Conservation (phyloP, 129 eudicot genomes). For the Dittrichia graveolens region DNA sequence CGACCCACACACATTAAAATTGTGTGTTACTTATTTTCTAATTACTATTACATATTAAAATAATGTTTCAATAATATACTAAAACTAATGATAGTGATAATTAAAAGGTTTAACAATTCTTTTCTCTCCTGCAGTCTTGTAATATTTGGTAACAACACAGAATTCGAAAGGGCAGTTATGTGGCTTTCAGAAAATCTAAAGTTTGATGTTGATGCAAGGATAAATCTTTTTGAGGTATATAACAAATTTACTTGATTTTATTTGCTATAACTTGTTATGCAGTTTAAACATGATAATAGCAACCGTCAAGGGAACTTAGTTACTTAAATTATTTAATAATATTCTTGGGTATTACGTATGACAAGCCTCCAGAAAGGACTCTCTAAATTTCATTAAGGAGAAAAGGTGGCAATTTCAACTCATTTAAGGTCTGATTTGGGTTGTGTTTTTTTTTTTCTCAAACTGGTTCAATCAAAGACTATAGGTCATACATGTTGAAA, state of each 20-base stretch:
- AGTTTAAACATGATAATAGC: background rate
- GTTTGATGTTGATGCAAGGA: conserved; percentile 96
- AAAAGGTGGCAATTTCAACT: background rate
- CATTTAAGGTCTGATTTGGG: background rate
- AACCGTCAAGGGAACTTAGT: too few species aligned
- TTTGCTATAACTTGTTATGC: conserved; percentile 25
- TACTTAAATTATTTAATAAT: too few species aligned
- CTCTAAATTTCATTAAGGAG: conserved; percentile 2
- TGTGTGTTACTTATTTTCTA: too few species aligned
- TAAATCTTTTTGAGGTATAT: conserved; percentile 92
- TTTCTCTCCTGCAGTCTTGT: conserved; percentile 59
- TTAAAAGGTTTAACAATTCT: too few species aligned
- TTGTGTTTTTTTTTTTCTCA: background rate
- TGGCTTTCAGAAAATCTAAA: conserved; percentile 88
- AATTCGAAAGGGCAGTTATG: conserved; percentile 75
- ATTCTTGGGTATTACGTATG: background rate
- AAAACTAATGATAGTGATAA: too few species aligned
- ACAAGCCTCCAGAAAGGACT: conserved; percentile 16
- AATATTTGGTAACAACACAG: conserved; percentile 84
- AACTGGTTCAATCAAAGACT: background rate
- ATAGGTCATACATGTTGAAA: background rate
- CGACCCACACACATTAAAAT: too few species aligned
- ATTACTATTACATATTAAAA: too few species aligned
- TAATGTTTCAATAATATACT: too few species aligned
- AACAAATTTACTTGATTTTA: background rate